Conservation (phyloP, 1,284 basidiomycete species). For the Irpex sp. region DNA sequence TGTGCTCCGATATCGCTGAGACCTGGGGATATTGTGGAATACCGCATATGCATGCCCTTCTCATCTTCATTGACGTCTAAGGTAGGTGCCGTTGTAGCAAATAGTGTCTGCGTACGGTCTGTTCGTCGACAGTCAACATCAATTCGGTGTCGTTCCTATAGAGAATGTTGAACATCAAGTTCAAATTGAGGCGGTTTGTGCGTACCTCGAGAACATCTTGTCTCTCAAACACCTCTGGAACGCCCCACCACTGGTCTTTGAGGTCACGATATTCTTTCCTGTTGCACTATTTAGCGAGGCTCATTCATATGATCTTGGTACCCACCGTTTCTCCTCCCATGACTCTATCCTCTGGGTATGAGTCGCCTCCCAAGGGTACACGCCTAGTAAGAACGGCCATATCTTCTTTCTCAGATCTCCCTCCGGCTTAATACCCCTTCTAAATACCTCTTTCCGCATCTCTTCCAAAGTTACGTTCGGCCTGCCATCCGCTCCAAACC, state of each 20-base stretch:
- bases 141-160: slow-evolving; percentile 79
- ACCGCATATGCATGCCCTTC: slow-evolving; percentile 48
- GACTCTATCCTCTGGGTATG: slow-evolving; percentile 46
- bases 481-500: slow-evolving; percentile 69
- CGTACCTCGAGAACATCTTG: slow-evolving; percentile 70
- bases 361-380: slow-evolving; percentile 75
- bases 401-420: slow-evolving; percentile 60
- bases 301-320: background rate
- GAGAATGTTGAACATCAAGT: too few species aligned
- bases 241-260: slow-evolving; percentile 79
- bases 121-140: slow-evolving; percentile 97
- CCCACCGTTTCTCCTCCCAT: slow-evolving; percentile 65
- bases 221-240: slow-evolving; percentile 76
- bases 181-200: too few species aligned
- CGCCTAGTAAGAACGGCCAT: slow-evolving; percentile 91
- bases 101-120: slow-evolving; percentile 89
- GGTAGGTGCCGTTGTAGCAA: slow-evolving; percentile 45
- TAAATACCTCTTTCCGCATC: slow-evolving; percentile 74
- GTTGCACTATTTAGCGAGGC: background rate
- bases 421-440: slow-evolving; percentile 59
- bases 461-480: slow-evolving; percentile 65
- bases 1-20: slow-evolving; percentile 74
- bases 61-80: slow-evolving; percentile 40
- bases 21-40: slow-evolving; percentile 69
- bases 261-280: slow-evolving; percentile 68